Evolutionary conservation across 2,329 filamentous ascomycete species (phyloP).

Genomic region (Penicillium sp.): DNA sequence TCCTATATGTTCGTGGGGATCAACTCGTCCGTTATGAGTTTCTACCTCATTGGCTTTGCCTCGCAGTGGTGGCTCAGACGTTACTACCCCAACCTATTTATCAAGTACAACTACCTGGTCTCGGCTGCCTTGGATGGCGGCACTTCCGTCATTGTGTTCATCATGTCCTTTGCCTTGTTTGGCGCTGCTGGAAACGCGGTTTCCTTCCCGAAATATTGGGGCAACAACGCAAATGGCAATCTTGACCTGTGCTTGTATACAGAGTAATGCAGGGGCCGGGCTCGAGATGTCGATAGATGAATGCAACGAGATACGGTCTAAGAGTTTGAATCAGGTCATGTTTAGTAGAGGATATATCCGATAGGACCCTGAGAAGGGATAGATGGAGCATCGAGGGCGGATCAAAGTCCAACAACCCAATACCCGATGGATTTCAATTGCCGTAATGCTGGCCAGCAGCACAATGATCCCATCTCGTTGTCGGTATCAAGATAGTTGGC

Average conservation of each 20-base stretch:
- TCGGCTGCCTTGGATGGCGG: constrained; percentile 38
- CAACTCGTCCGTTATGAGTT: constrained; percentile 36
- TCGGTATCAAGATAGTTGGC: too few relatives aligned
- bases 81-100: constrained; percentile 25
- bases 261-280: too few relatives aligned
- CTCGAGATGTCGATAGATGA: too few relatives aligned
- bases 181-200: constrained; percentile 25
- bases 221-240: constrained; percentile 30
- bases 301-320: too few relatives aligned
- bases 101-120: constrained; percentile 39
- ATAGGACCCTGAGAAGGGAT: too few relatives aligned
- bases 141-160: constrained; percentile 36
- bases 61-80: constrained; percentile 21
- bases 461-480: too few relatives aligned
- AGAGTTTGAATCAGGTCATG: too few relatives aligned
- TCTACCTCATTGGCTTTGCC: constrained; percentile 21
- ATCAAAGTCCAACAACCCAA: too few relatives aligned
- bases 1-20: constrained; percentile 46
- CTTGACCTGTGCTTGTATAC: constrained; percentile 1
- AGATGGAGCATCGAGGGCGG: too few relatives aligned
- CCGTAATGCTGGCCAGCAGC: too few relatives aligned
- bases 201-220: constrained; percentile 23
- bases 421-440: too few relatives aligned
- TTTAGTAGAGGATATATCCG: too few relatives aligned
- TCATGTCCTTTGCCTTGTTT: constrained; percentile 38